Evolutionary conservation across 192 early-diverging fungal species (phyloP).

Genomic region (Coemansia interrupta): DNA sequence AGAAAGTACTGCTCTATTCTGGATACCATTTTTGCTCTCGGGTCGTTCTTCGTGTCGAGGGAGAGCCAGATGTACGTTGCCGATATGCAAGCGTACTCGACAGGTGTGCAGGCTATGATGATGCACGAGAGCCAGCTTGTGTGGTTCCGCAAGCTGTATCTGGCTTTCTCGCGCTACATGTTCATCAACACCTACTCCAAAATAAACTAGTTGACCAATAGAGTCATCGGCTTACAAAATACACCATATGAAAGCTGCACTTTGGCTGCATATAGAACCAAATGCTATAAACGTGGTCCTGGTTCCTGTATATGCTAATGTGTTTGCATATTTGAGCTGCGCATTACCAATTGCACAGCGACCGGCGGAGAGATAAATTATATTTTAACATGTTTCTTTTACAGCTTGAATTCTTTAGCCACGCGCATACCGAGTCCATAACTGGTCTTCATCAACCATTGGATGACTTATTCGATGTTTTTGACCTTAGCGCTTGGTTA

Average conservation of each 20-base stretch:
- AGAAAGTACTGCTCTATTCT: slow-evolving; percentile 59
- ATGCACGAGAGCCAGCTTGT: slow-evolving; percentile 83
- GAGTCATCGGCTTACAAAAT: not conserved
- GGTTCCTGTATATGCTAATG: not conserved
- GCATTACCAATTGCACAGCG: too few relatives aligned
- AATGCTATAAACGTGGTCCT: too few relatives aligned
- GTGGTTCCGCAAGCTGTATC: slow-evolving; percentile 89
- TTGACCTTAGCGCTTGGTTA: too few relatives aligned
- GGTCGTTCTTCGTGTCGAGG: slow-evolving; percentile 13
- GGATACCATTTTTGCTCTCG: slow-evolving; percentile 48
- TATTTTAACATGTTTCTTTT: not conserved
- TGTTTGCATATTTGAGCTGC: not conserved
- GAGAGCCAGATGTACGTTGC: slow-evolving; percentile 58
- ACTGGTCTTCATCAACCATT: too few relatives aligned
- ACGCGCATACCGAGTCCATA: not conserved
- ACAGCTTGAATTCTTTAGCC: not conserved
- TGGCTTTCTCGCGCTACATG: slow-evolving; percentile 88
- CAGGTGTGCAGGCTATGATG: slow-evolving; percentile 68
- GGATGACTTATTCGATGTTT: too few relatives aligned
- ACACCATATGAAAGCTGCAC: too few relatives aligned
- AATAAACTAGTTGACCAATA: slow-evolving; percentile 20
- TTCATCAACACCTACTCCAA: slow-evolving; percentile 63
- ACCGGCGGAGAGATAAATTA: too few relatives aligned
- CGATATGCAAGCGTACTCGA: slow-evolving; percentile 54
- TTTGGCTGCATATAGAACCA: too few relatives aligned